A percentile compares a stretch with the other conserved stretches of the same genome.
These are phyloP conservation scores for Erucastrum elatum DNA, from an alignment of 345 rosid species.

Conservation along the genomic window DNA sequence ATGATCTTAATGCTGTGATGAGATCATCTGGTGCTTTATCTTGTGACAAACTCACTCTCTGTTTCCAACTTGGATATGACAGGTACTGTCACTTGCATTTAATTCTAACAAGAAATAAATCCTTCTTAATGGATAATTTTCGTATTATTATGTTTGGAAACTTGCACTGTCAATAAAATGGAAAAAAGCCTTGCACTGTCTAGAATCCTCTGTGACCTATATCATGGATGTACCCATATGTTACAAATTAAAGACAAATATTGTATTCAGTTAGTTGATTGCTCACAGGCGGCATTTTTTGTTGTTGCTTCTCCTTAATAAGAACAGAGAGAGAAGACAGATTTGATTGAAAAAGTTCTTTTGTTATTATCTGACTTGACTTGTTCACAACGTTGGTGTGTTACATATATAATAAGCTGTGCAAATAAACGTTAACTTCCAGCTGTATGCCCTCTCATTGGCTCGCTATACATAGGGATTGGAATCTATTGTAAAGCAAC, in stretches of 20 bases:
- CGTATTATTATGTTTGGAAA: conserved; percentile 1
- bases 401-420: neutral
- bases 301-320: neutral
- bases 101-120: conserved; percentile 6
- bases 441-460: too few species aligned
- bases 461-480: too few species aligned
- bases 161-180: too few species aligned
- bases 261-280: neutral
- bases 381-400: neutral
- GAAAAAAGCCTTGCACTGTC: neutral
- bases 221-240: neutral
- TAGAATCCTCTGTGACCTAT: neutral
- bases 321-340: neutral
- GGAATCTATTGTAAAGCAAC: too few species aligned
- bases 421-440: neutral
- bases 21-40: conserved; percentile 61
- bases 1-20: neutral
- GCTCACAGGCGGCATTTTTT: neutral
- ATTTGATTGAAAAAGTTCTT: neutral
- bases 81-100: conserved; percentile 52
- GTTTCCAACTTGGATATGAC: conserved; percentile 78
- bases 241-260: neutral
- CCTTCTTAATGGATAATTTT: conserved; percentile 4
- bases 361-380: neutral
- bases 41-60: conserved; percentile 76